Conservation (phyloP, 2,329 filamentous ascomycete species). For the Aspergillus piperis region DNA sequence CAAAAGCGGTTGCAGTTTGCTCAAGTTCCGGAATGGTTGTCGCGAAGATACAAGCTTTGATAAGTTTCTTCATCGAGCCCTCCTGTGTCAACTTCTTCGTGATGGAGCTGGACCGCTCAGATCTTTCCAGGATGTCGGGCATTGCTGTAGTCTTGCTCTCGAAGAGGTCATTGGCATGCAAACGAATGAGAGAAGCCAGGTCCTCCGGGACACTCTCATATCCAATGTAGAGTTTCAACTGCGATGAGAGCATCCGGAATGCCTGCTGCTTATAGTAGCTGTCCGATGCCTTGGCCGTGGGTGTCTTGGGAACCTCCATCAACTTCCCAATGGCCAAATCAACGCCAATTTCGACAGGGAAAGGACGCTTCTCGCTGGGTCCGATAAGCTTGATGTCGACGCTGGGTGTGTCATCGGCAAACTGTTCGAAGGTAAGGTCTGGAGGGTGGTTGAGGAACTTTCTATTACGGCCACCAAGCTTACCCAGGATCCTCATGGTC, state of each 20-base stretch:
- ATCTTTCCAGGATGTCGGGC: slow-evolving; percentile 67
- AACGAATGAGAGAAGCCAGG: slow-evolving; percentile 75
- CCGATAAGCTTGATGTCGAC: slow-evolving; percentile 88
- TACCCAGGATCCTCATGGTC: slow-evolving; percentile 94
- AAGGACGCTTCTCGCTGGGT: slow-evolving; percentile 83
- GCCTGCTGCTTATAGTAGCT: slow-evolving; percentile 91
- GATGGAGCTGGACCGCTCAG: slow-evolving; percentile 79
- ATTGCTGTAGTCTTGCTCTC: slow-evolving; percentile 71
- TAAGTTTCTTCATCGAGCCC: slow-evolving; percentile 74
- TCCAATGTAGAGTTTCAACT: slow-evolving; percentile 88
- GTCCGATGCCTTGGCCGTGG: slow-evolving; percentile 64
- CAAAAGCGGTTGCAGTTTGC: slow-evolving; percentile 70
- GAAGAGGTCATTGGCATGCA: slow-evolving; percentile 85
- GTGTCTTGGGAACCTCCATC: slow-evolving; percentile 71
- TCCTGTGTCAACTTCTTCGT: slow-evolving; percentile 86
- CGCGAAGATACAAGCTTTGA: slow-evolving; percentile 87
- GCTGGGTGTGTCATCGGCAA: slow-evolving; percentile 82
- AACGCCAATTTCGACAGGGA: slow-evolving; percentile 82
- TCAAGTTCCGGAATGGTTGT: slow-evolving; percentile 80
- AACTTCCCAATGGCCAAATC: slow-evolving; percentile 87
- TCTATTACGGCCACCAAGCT: slow-evolving; percentile 90
- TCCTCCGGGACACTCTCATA: slow-evolving; percentile 87
- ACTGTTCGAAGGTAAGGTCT: slow-evolving; percentile 78
- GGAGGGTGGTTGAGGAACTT: slow-evolving; percentile 93
- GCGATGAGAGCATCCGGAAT: slow-evolving; percentile 80